phyloP scores from a whole-genome alignment of 2,329 filamentous ascomycete genomes.

The Colletotrichum eleusines region DNA sequence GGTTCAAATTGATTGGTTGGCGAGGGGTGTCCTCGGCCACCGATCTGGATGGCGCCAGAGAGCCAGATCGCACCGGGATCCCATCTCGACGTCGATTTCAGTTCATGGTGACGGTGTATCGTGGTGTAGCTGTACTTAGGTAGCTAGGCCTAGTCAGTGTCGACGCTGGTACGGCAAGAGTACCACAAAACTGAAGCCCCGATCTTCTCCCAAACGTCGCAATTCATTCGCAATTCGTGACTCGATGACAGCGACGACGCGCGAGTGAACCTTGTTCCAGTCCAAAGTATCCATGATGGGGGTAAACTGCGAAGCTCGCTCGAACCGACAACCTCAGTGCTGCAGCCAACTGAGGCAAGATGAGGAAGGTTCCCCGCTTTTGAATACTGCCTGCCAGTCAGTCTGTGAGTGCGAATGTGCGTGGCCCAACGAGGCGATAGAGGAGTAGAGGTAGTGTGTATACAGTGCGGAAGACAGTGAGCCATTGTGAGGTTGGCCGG shows the following conservation, averaged over 20 bases:
- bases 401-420: background rate
- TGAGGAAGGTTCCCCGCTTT: conserved; percentile 23
- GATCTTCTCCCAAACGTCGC: background rate
- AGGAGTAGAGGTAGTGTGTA: background rate
- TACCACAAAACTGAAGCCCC: background rate
- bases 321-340: conserved; percentile 25
- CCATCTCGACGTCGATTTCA: conserved; percentile 23
- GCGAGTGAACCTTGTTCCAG: conserved; percentile 14
- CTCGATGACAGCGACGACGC: conserved; percentile 22
- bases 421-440: background rate
- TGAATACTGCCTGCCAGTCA: background rate
- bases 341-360: background rate
- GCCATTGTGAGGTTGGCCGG: conserved; percentile 2
- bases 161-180: background rate
- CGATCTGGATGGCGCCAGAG: background rate
- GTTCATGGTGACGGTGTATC: background rate
- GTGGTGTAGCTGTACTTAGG: conserved; percentile 3
- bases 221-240: conserved; percentile 32
- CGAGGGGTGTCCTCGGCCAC: conserved; percentile 1
- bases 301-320: conserved; percentile 15
- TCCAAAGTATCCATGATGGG: conserved; percentile 31
- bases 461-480: background rate
- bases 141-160: background rate
- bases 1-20: conserved; percentile 58
- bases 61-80: conserved; percentile 27